Conservation (phyloP, 2,329 filamentous ascomycete genomes). For the Aspergillus pseudoglaucus region DNA sequence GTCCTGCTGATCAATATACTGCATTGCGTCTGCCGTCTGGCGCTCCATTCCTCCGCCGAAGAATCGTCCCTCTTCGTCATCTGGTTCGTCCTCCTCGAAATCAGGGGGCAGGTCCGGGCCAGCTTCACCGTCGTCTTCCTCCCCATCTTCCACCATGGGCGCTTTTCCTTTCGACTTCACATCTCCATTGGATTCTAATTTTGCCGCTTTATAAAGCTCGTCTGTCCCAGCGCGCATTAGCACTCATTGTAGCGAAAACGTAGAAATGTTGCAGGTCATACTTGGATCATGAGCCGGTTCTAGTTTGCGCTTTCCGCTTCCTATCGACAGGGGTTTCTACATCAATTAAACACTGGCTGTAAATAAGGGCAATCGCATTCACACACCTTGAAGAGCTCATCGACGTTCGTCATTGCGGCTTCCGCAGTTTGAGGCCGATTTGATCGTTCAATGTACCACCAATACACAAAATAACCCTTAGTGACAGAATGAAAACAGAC, state of each 20-base stretch:
- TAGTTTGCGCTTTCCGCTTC: constrained; percentile 52
- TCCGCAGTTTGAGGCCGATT: constrained; percentile 3
- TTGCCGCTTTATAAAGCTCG: constrained; percentile 56
- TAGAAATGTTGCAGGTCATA: constrained; percentile 19
- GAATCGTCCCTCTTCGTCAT: constrained; percentile 91
- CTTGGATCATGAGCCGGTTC: constrained; percentile 49
- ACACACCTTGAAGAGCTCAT: constrained; percentile 54
- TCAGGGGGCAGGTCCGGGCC: constrained; percentile 53
- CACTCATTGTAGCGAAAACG: constrained; percentile 1
- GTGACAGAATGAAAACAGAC: not conserved
- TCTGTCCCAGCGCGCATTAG: constrained; percentile 26
- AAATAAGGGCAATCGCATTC: not conserved
- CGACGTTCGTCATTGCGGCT: constrained; percentile 48
- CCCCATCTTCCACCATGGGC: constrained; percentile 43
- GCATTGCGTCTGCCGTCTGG: constrained; percentile 73
- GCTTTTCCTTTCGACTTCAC: constrained; percentile 42
- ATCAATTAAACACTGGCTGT: constrained; percentile 11
- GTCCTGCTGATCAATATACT: constrained; percentile 68
- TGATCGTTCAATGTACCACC: not conserved
- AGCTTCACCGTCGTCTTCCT: constrained; percentile 42
- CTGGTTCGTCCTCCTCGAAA: constrained; percentile 53
- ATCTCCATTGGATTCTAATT: constrained; percentile 46
- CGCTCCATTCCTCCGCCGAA: constrained; percentile 86
- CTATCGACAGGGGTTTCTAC: constrained; percentile 44
- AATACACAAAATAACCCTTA: not conserved